Conservation (phyloP, 1,139 yeast species). For the Spencermartinsiella ligniputridi region DNA sequence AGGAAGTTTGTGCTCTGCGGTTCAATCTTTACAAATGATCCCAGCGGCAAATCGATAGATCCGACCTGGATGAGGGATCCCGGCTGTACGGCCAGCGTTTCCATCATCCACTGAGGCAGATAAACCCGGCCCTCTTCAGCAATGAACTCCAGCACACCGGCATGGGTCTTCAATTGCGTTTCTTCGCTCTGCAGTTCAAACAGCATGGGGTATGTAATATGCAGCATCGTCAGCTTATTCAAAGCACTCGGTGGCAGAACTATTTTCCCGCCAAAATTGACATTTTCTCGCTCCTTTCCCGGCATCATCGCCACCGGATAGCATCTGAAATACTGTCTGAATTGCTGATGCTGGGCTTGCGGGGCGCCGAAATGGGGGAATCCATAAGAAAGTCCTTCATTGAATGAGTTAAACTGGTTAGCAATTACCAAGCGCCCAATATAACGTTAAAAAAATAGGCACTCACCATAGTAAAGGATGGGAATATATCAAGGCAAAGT, state of each 20-base stretch:
- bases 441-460: not conserved
- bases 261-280: slow-evolving; percentile 95
- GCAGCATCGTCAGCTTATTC: slow-evolving; percentile 78
- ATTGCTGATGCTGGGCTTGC: slow-evolving; percentile 28
- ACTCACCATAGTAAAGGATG: too few relatives aligned
- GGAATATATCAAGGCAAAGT: too few relatives aligned
- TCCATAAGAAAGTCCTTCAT: slow-evolving; percentile 1
- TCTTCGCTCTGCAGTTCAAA: slow-evolving; percentile 75
- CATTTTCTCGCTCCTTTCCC: slow-evolving; percentile 68
- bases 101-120: slow-evolving; percentile 97
- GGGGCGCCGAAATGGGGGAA: not conserved
- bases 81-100: slow-evolving; percentile 62
- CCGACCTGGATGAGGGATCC: slow-evolving; percentile 72
- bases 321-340: slow-evolving; percentile 84
- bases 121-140: slow-evolving; percentile 98
- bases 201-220: slow-evolving; percentile 93
- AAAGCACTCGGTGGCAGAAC: slow-evolving; percentile 92
- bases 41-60: slow-evolving; percentile 76
- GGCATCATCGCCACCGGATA: slow-evolving; percentile 93
- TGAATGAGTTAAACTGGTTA: slow-evolving; percentile 2
- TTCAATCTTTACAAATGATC: slow-evolving; percentile 85
- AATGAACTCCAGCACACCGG: slow-evolving; percentile 92
- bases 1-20: slow-evolving; percentile 93
- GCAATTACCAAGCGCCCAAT: not conserved
- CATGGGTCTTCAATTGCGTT: slow-evolving; percentile 59